These are phyloP conservation scores for Pholiota microspora DNA, from an alignment of 768 basidiomycete genomes.

Conservation along the genomic window DNA sequence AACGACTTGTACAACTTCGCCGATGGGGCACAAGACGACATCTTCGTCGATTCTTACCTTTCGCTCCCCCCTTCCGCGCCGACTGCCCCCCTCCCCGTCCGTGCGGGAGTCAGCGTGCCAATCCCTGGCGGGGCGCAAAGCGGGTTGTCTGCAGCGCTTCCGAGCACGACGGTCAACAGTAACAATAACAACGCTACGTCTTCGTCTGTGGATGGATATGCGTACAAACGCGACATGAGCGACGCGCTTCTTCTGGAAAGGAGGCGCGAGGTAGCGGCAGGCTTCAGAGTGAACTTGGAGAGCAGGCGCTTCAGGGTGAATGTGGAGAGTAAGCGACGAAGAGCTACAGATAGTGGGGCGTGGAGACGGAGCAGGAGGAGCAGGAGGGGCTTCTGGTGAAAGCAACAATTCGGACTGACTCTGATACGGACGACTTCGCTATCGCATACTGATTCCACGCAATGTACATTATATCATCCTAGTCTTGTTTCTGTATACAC, in stretches of 20 bases:
- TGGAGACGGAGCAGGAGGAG: not conserved
- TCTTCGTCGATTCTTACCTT: conserved; percentile 59
- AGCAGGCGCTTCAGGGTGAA: conserved; percentile 5
- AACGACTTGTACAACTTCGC: conserved; percentile 67
- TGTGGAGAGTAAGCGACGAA: not conserved
- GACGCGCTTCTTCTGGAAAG: not conserved
- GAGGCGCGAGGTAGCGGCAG: not conserved
- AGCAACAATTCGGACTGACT: no score
- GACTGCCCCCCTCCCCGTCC: conserved; percentile 32
- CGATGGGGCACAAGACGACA: conserved; percentile 73
- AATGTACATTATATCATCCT: no score
- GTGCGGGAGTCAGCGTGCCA: conserved; percentile 20
- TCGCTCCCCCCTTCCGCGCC: conserved; percentile 44
- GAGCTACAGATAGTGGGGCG: not conserved
- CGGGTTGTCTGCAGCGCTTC: not conserved
- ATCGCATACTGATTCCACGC: no score
- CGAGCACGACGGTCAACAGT: not conserved
- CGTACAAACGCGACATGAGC: conserved; percentile 10
- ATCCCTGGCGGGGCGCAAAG: not conserved
- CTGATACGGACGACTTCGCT: no score
- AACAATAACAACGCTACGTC: not conserved
- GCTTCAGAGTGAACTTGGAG: conserved; percentile 4
- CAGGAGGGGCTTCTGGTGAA: not conserved
- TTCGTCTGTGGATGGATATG: not conserved
- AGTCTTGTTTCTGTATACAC: no score